Evolutionary conservation across 805 yeast genomes (phyloP), one percentile per base, ranked within the genome.

Genomic region (Candida easanensis): DNA sequence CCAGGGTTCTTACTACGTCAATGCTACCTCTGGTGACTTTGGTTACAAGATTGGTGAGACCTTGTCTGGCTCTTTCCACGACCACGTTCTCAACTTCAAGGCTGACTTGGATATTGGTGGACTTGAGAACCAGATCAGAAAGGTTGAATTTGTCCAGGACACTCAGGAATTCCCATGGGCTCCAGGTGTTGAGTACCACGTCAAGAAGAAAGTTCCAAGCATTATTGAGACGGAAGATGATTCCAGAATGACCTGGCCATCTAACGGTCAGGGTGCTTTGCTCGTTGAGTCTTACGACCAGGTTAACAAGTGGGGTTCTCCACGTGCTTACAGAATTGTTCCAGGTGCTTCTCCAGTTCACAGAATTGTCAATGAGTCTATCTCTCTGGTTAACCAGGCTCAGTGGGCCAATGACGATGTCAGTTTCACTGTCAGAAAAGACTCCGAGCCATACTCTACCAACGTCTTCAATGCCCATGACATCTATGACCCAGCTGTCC

Each of bases 21-120:
- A 42, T 46, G 50, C 18, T 48, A 50, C 49, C 5, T 41, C 47
- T 18, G 33, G 19, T 30, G 42, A 25, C 17, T 58, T 50, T 34
- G 63, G 63, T 20, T 48, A 52, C 42, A 47, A 32, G 35, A 41
- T 58, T 33, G 51, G 50, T 37, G 51, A 58, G 36, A 49, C 52
- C 4, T 31, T 58, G n/a, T 49, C 60, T 5, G 63, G 62, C 28
- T 58, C 63, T 17, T 57, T 58, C 59, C 62, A 58, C 26, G 62
- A 58, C 32, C 62, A 58, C 30, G 60, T 54, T 9, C 16, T 58
- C 14, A 57, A 52, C 45, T 54, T 40, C 50, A 58, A 58, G 46
- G 61, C 56, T 22, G 63, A 58, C 39, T 44, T 58, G 10, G 63
- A 58, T 36, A 53, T 58, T 46, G 63, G 45, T 38, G 63, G 63